Evolutionary conservation across 2,329 filamentous ascomycete genomes (phyloP).

Genomic region (Plenodomus tracheiphilus): DNA sequence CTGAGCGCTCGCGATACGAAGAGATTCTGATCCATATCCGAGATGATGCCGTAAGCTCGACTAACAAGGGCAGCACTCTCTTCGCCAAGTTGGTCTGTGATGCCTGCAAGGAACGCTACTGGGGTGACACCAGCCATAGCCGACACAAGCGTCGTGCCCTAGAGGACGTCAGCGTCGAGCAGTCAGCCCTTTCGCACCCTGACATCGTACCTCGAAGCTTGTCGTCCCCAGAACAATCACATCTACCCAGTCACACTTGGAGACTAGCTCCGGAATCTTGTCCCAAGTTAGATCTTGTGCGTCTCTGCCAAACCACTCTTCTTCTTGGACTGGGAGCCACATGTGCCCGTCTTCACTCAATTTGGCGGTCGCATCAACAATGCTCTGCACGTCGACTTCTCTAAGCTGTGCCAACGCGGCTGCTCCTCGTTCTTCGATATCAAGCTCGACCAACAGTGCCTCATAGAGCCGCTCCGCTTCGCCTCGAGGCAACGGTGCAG

Average conservation of each 20-base stretch:
- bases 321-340: constrained; percentile 17
- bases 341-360: constrained; percentile 4
- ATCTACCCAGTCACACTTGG: constrained; percentile 46
- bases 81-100: constrained; percentile 14
- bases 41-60: constrained; percentile 43
- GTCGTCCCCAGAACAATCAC: constrained; percentile 52
- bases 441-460: constrained; percentile 23
- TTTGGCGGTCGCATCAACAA: constrained; percentile 16
- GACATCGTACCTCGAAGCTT: constrained; percentile 47
- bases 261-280: constrained; percentile 14
- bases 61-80: constrained; percentile 20
- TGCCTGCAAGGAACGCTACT: constrained; percentile 27
- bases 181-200: background rate
- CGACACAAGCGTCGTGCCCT: constrained; percentile 4
- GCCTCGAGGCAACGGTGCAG: constrained; percentile 7
- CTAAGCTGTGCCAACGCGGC: constrained; percentile 11
- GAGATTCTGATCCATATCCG: constrained; percentile 40
- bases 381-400: constrained; percentile 6
- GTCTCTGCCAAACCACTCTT: constrained; percentile 17
- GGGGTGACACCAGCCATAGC: constrained; percentile 10
- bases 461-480: constrained; percentile 14
- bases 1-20: constrained; percentile 45
- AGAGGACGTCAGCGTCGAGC: background rate
- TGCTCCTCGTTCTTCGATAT: constrained; percentile 15
- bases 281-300: constrained; percentile 22